phyloP scores from a whole-genome alignment of 169 alveolate genomes.

The Theileria equi region DNA sequence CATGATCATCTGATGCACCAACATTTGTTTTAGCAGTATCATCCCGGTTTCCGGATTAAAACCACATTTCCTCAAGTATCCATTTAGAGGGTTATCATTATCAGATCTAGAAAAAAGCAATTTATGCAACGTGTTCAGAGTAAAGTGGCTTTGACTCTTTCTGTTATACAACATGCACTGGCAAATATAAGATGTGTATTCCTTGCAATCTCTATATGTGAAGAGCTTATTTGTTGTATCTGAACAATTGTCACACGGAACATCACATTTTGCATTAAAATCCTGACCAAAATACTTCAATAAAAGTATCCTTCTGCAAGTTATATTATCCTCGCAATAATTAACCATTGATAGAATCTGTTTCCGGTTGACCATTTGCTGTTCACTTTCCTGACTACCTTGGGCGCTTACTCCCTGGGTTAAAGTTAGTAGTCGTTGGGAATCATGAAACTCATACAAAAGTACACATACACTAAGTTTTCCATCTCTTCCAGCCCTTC shows the following conservation, averaged over 20 bases:
- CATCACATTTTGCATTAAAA: slow-evolving; percentile 69
- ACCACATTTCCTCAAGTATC: slow-evolving; percentile 36
- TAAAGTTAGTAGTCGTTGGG: slow-evolving; percentile 62
- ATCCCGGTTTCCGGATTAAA: slow-evolving; percentile 39
- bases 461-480: slow-evolving; percentile 65
- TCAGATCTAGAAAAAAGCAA: slow-evolving; percentile 14
- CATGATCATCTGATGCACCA: slow-evolving; percentile 44
- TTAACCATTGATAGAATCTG: slow-evolving; percentile 65
- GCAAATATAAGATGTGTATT: slow-evolving; percentile 33
- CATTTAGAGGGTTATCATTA: slow-evolving; percentile 4
- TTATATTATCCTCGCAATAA: slow-evolving; percentile 81
- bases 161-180: not conserved
- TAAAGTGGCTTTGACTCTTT: slow-evolving; percentile 2
- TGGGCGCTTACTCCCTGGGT: slow-evolving; percentile 17
- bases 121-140: slow-evolving; percentile 45
- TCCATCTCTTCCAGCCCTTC: slow-evolving; percentile 96
- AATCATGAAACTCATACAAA: slow-evolving; percentile 72
- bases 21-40: slow-evolving; percentile 54
- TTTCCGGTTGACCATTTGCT: slow-evolving; percentile 12
- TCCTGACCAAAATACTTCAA: slow-evolving; percentile 82
- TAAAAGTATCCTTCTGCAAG: slow-evolving; percentile 79
- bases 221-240: not conserved
- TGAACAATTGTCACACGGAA: slow-evolving; percentile 69
- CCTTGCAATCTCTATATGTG: slow-evolving; percentile 19
- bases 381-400: slow-evolving; percentile 12